These are phyloP conservation scores for Pestalotiopsis sp. DNA, from an alignment of 2,329 filamentous ascomycete genomes.

Conservation along the genomic window DNA sequence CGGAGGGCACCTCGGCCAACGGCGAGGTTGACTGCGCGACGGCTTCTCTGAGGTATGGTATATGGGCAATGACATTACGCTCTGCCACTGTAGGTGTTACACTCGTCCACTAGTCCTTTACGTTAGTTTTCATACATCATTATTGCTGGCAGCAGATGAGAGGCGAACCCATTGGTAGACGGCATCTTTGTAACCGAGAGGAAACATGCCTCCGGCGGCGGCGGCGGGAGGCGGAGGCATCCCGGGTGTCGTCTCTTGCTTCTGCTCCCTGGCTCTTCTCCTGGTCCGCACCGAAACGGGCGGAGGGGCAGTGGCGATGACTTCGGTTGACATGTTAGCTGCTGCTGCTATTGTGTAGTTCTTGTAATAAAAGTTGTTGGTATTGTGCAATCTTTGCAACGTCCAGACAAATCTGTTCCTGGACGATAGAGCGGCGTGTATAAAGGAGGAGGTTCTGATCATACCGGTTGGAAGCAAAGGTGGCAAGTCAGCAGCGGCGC, in stretches of 20 bases:
- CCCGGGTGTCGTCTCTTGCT: slow-evolving; percentile 22
- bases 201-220: slow-evolving; percentile 61
- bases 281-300: slow-evolving; percentile 46
- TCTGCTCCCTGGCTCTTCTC: slow-evolving; percentile 43
- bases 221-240: slow-evolving; percentile 33
- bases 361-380: neutral
- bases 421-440: slow-evolving; percentile 41
- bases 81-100: slow-evolving; percentile 84
- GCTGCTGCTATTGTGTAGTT: slow-evolving; percentile 12
- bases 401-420: slow-evolving; percentile 39
- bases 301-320: slow-evolving; percentile 25
- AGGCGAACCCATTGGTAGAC: slow-evolving; percentile 83
- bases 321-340: slow-evolving; percentile 29
- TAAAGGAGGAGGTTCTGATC: slow-evolving; percentile 43
- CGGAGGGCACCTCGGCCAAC: slow-evolving; percentile 30
- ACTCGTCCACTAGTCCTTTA: slow-evolving; percentile 73
- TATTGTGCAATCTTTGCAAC: slow-evolving; percentile 30
- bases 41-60: slow-evolving; percentile 81
- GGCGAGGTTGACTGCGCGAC: slow-evolving; percentile 52
- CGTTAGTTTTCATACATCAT: slow-evolving; percentile 13
- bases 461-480: slow-evolving; percentile 37
- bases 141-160: neutral
- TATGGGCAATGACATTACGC: slow-evolving; percentile 81
- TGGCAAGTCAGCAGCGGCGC: slow-evolving; percentile 28
- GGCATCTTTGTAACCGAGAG: slow-evolving; percentile 88